phyloP scores from a whole-genome alignment of 2,329 filamentous ascomycete species.

The Aspergillus bombycis region DNA sequence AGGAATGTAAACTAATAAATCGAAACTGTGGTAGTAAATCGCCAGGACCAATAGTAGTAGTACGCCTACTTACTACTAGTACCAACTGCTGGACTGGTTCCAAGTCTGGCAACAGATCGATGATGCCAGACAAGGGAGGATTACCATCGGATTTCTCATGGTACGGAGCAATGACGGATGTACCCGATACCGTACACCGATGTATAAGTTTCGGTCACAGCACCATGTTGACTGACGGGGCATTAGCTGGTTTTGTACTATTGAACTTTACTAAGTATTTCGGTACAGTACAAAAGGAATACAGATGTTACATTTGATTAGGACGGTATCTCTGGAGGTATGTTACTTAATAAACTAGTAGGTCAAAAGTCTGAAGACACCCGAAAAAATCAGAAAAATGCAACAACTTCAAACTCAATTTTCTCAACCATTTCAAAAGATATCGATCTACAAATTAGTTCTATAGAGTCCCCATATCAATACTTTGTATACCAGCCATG shows the following conservation, averaged over 20 bases:
- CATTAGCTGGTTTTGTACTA: neutral
- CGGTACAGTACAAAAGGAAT: neutral
- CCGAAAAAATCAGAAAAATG: no score
- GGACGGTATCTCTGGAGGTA: neutral
- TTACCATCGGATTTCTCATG: neutral
- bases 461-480: neutral
- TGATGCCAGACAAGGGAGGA: neutral
- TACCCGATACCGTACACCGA: conserved; percentile 2
- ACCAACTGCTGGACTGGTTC: neutral
- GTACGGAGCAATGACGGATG: neutral
- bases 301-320: neutral
- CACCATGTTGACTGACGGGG: neutral
- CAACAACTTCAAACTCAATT: no score
- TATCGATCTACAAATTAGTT: neutral
- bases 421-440: no score
- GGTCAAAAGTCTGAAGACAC: no score
- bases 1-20: neutral
- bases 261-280: neutral
- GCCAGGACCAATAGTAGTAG: neutral
- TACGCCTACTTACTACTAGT: neutral
- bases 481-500: neutral
- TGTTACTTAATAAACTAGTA: no score
- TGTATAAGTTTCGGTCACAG: neutral
- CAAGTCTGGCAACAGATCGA: neutral
- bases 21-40: neutral